Evolutionary conservation across 2,329 filamentous ascomycete genomes (phyloP), one percentile per base, ranked within the genome.

Genomic region (Pseudogymnoascus sp.): DNA sequence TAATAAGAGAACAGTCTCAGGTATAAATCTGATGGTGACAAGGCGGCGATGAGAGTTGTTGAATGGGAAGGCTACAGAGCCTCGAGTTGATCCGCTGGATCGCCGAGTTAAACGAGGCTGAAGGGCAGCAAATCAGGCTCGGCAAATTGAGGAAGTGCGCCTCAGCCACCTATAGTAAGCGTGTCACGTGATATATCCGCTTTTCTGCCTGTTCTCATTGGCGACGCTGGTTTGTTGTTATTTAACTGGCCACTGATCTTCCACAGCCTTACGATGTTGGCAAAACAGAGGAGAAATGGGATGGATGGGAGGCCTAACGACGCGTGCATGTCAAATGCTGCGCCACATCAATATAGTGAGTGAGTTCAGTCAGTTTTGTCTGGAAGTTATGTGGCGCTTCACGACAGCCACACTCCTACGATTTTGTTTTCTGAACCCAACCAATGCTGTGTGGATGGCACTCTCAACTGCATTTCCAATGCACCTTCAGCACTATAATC

Each of bases 91-190:
- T 61, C 57, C 31, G 57, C 31, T 36, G 5, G 57, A 37, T 37
- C 36, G 57, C 57, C 36, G 57, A 39, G 31, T 61, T 61, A 61
- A 61, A 61, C 57, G 57, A 61, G 57, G 57, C 57, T 61, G 57
- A 54, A 48, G 45, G 23, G 45, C 45, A 54, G 45, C 45, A 54
- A 54, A 54, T 54, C 45, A 54, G 45, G 45, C 45, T 54, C 45
- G 45, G 45, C 45, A 54, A 54, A 54, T 54, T 54, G 45, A 54
- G 45, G 45, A 54, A 54, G 45, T 54, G 23, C 45, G 45, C 45
- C 45, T 54, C 45, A 54, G 45, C 45, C 45, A 54, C 45, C 45
- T 5, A 31, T 3, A 31, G 6, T 54, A 54, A 54, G 23, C 45
- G 14, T 31, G 3, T 54, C 45, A 54, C 45, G 45, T 54, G 23